Evolutionary conservation across 2,329 filamentous ascomycete species (phyloP), one percentile per base, ranked within the genome.

Genomic region (Samsoniella hepiali): DNA sequence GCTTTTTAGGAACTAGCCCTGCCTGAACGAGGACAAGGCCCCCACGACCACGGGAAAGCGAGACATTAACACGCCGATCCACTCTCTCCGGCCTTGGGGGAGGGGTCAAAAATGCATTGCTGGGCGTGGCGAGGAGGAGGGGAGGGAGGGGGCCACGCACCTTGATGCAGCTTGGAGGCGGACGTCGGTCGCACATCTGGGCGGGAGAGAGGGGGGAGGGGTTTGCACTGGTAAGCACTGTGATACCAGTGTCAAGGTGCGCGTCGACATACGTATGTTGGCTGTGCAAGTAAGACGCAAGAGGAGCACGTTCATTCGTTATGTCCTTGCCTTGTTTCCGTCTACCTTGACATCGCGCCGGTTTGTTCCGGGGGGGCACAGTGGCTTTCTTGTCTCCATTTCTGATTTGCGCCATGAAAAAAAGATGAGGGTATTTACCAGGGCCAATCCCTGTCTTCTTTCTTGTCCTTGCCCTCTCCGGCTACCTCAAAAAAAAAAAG

Each of bases 301-400:
- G 6, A 57, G 8, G 15, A 45, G 40, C 38, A 38, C n/a, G 8
- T 45, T 45, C 9, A 13, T 38, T 58, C 17, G 56, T 58, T 58
- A 58, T 58, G 56, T 38, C 56, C 56, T 49, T 27, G 56, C 10
- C 42, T 38, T 58, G 56, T 58, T 58, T n/a, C 56, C 56, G 56
- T 38, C 3, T 29, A n/a, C 32, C 44, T 58, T 49, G 44, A 49
- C 56, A 58, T 49, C n/a, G 44, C 32, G 42, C 56, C 42, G 54
- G 54, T 57, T 57, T 57, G 54, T 45, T 57, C 54, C 54, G 54
- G 54, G 32, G 50, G 29, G 38, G 22, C 22, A 22, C 6, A 55
- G 22, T 8, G 27, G 29, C 40, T 22, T 9, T 27, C 17, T 29
- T 29, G n/a, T 45, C 29, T 57, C 13, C 9, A 32, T 32, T 44